A percentile compares a stretch with the other conserved stretches of the same genome.
These are phyloP conservation scores for Leccinum uliginosum DNA, from an alignment of 768 basidiomycete genomes.

Conservation along the genomic window DNA sequence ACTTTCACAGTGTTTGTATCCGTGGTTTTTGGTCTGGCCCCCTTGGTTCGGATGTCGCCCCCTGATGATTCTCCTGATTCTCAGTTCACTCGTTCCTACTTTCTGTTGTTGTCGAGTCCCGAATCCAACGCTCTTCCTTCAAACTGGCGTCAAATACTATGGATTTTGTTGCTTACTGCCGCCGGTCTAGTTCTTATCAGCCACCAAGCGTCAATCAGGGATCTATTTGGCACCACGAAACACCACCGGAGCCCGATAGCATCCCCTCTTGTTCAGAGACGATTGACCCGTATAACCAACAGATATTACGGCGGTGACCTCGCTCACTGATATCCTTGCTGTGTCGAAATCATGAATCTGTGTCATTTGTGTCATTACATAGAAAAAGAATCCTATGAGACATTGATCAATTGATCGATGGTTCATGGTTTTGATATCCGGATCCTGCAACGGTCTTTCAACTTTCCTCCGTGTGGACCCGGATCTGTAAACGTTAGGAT, in stretches of 20 bases:
- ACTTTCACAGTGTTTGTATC: neutral
- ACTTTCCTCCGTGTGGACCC: neutral
- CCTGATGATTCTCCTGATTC: neutral
- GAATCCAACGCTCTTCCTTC: neutral
- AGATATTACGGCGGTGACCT: too few relatives aligned
- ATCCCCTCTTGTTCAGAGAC: too few relatives aligned
- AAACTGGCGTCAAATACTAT: neutral
- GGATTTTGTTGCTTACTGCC: neutral
- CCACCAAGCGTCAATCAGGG: too few relatives aligned
- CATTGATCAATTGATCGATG: neutral
- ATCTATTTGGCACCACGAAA: too few relatives aligned
- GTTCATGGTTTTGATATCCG: neutral
- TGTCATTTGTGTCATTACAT: neutral
- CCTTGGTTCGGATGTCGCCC: neutral
- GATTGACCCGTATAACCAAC: too few relatives aligned
- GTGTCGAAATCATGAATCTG: neutral
- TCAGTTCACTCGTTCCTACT: neutral
- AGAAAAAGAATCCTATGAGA: neutral
- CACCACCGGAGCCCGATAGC: too few relatives aligned
- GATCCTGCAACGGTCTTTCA: neutral
- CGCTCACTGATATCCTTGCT: neutral
- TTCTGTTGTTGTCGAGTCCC: neutral
- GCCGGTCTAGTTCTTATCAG: too few relatives aligned
- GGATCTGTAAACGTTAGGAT: neutral
- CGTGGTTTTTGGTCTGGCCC: neutral